Evolutionary conservation across 768 basidiomycete genomes (phyloP).

Genomic region (Xerocomus potaroensis): DNA sequence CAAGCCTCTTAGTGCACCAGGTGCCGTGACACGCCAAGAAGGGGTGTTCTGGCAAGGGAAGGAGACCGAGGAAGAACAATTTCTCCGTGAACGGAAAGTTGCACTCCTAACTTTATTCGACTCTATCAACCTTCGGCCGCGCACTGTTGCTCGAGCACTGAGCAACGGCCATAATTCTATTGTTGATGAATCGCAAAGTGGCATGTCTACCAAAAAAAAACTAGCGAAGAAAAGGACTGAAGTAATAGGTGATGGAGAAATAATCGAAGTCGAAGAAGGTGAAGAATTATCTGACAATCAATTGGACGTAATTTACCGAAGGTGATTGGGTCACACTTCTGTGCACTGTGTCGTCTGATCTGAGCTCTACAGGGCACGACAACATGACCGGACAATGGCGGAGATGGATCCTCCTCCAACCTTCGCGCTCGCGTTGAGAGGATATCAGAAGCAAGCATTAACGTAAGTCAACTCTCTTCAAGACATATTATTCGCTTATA

Average conservation of each 20-base stretch:
- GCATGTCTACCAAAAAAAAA: conserved; percentile 35
- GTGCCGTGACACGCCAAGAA: conserved; percentile 25
- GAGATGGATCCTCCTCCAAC: conserved; percentile 79
- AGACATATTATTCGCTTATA: neutral
- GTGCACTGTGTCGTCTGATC: conserved; percentile 2
- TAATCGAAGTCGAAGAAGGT: conserved; percentile 77
- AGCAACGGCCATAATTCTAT: conserved; percentile 28
- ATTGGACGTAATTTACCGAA: conserved; percentile 78
- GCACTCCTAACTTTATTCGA: conserved; percentile 74
- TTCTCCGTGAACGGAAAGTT: conserved; percentile 74
- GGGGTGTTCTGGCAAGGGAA: conserved; percentile 67
- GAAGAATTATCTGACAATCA: conserved; percentile 82
- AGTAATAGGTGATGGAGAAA: conserved; percentile 77
- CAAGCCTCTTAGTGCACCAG: conserved; percentile 38
- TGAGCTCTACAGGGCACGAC: conserved; percentile 62
- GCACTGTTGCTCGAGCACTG: conserved; percentile 38
- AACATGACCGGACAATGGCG: conserved; percentile 67
- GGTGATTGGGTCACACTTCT: conserved; percentile 40
- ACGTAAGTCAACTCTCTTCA: conserved; percentile 39
- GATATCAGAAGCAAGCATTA: conserved; percentile 93
- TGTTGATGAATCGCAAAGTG: conserved; percentile 34
- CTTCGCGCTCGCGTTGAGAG: conserved; percentile 71
- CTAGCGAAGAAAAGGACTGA: conserved; percentile 49
- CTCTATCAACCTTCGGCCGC: conserved; percentile 64
- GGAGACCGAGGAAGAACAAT: conserved; percentile 75